Conservation (phyloP, 2,329 filamentous ascomycete genomes). For the Aspergillus hiratsukae region DNA sequence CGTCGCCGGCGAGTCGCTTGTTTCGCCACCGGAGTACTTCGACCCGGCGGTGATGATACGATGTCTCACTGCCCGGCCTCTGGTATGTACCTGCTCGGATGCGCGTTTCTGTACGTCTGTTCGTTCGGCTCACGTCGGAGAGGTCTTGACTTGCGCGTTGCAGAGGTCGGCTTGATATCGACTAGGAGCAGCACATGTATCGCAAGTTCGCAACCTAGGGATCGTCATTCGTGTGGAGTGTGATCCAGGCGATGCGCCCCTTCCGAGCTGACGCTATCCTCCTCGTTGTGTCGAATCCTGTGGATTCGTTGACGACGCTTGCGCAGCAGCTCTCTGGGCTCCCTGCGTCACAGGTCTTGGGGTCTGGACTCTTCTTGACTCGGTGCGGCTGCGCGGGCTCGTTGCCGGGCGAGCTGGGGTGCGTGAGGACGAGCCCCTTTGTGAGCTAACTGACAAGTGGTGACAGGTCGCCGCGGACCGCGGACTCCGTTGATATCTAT, state of each 20-base stretch:
- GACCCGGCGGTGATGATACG: too few relatives aligned
- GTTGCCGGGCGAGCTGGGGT: slow-evolving; percentile 13
- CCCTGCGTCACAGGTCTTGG: slow-evolving; percentile 48
- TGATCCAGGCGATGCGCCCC: slow-evolving; percentile 47
- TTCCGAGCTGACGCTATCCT: slow-evolving; percentile 47
- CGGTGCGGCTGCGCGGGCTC: slow-evolving; percentile 42
- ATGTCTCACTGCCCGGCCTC: too few relatives aligned
- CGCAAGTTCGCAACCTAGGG: slow-evolving; percentile 24
- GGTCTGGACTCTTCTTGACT: slow-evolving; percentile 52
- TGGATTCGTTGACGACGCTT: slow-evolving; percentile 52
- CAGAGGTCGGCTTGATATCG: too few relatives aligned
- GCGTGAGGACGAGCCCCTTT: background rate
- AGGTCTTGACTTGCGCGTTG: too few relatives aligned
- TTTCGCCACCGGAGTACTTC: too few relatives aligned
- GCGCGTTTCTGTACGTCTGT: too few relatives aligned
- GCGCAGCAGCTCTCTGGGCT: slow-evolving; percentile 46
- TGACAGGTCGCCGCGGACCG: slow-evolving; percentile 25
- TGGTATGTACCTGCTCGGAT: too few relatives aligned
- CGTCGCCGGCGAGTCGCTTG: too few relatives aligned
- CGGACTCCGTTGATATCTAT: slow-evolving; percentile 37
- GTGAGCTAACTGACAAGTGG: slow-evolving; percentile 5
- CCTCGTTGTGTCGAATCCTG: slow-evolving; percentile 52
- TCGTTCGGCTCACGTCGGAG: too few relatives aligned
- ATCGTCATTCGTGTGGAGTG: slow-evolving; percentile 48
- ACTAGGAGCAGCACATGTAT: slow-evolving; percentile 45